Evolutionary conservation across 1,284 basidiomycete species (phyloP), one percentile per base, ranked within the genome.

Genomic region (Peniophora sp.): DNA sequence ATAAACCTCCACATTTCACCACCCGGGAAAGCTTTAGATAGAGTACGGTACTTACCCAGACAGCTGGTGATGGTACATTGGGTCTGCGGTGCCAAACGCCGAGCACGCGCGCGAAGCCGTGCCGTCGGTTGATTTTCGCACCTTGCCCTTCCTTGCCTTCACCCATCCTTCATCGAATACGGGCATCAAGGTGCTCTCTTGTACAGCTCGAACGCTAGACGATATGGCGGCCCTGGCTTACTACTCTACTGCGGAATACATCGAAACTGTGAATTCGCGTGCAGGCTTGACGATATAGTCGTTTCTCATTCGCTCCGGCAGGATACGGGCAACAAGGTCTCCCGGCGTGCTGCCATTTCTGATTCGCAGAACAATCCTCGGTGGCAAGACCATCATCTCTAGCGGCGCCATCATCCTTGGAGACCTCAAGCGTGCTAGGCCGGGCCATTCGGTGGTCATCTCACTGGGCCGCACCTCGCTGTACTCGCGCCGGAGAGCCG

Each of bases 341-440:
- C 94, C 32, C 82, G 94, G 46, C 83, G 90, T 56, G 92, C 93
- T 9, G 85, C 84, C n/a, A 97, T 99, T 58, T 81, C 87, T 43
- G 97, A 97, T 9, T 91, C 94, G 6, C 88, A 93, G 63, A 97
- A 98, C 65, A 99, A 92, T 98, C 54, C 82, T 99, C 2, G 93
- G 92, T 34, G 97, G 96, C 39, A 98, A 98, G 71, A 96, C 92
- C 3, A 92, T 99, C 65, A 96, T 99, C 51, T 88, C 94, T 14
- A 88, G 81, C 49, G 81, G 83, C 51, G 88, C 88, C 12, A 89
- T 97, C 52, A 86, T 97, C 51, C 84, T 94, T 45, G 94, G 94
- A 0, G 94, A 97, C 63, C 71, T 97, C 43, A 75, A 88, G 48
- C 74, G 92, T 46, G 85, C 90, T 3, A 87, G 90, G 1, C 82